Evolutionary conservation across 768 basidiomycete species (phyloP).

Genomic region (Suillus sp.): DNA sequence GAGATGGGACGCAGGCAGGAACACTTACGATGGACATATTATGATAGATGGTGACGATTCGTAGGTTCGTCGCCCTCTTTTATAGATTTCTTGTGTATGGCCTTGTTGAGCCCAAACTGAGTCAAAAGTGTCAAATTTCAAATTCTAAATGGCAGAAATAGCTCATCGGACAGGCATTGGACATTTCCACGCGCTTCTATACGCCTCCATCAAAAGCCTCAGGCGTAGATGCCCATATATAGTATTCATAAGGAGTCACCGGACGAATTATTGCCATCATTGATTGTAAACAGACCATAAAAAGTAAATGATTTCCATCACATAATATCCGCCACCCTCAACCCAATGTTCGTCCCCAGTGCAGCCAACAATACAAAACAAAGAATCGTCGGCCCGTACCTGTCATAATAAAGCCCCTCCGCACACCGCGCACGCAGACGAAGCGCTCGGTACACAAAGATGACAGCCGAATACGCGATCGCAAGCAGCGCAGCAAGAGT

Average conservation of each 20-base stretch:
- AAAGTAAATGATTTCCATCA: not conserved
- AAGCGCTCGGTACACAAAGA: conserved; percentile 77
- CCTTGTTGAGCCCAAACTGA: not conserved
- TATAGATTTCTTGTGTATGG: conserved; percentile 2
- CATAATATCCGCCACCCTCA: conserved; percentile 60
- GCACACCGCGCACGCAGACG: conserved; percentile 71
- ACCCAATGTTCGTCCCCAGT: conserved; percentile 71
- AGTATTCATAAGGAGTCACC: no score
- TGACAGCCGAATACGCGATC: conserved; percentile 82
- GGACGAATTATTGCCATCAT: no score
- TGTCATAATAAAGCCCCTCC: conserved; percentile 86
- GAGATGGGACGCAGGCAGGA: not conserved
- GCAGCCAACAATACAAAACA: conserved; percentile 71
- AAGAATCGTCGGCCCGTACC: conserved; percentile 79
- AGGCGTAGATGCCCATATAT: no score
- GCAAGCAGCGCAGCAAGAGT: conserved; percentile 87
- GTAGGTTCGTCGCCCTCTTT: not conserved
- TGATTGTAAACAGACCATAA: not conserved
- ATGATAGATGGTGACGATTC: not conserved
- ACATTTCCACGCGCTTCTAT: no score
- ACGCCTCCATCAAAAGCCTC: no score
- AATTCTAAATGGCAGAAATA: no score
- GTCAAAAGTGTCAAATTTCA: not conserved
- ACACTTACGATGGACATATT: not conserved
- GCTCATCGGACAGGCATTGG: no score